Evolutionary conservation across 2,329 filamentous ascomycete species (phyloP), one percentile per base, ranked within the genome.

Genomic region (Drechslerella dactyloides): DNA sequence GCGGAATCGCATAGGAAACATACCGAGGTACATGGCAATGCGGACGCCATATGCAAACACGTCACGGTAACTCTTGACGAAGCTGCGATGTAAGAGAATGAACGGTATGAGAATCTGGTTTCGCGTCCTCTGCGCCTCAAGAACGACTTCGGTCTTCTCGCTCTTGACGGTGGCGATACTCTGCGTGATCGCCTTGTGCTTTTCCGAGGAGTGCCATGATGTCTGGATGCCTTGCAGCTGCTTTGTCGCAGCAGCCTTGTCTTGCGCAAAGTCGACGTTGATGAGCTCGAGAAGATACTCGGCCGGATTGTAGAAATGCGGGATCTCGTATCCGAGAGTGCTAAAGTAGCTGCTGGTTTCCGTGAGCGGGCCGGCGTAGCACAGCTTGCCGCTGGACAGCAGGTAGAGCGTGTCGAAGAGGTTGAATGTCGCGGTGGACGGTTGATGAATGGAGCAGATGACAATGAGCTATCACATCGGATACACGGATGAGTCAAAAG

Each of bases 11-110:
- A 74, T 65, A n/a, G 21, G 44, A 21, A 77, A 68, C 79, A 46
- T 75, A 80, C 85, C 86, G 70, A 88, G 83, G 79, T 96, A 94
- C 90, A 96, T 96, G 44, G 85, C 88, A 46, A 94, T 83, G 2
- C 91, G 86, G 75, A 94, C 91, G 0, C 89, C 90, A 77, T 96
- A 96, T 0, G 88, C 90, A 57, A 96, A 86, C 5, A 96, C 84
- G 78, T 96, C 91, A 24, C 91, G 87, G 79, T 93, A 90, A 52
- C 87, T 89, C 81, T 96, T 96, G 79, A 96, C 87, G 77, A 90
- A 91, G 13, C 87, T 87, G 27, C 91, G 86, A 77, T 93, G 90
- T 15, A 94, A 83, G 2, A 96, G 83, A 0, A 88, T 87, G 2
- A 87, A 42, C 0, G 84, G 37, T 11, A 90, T 81, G 1, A 81